Evolutionary conservation across 2,329 filamentous ascomycete genomes (phyloP), one percentile per base, ranked within the genome.

Genomic region (Fusarium foetens): DNA sequence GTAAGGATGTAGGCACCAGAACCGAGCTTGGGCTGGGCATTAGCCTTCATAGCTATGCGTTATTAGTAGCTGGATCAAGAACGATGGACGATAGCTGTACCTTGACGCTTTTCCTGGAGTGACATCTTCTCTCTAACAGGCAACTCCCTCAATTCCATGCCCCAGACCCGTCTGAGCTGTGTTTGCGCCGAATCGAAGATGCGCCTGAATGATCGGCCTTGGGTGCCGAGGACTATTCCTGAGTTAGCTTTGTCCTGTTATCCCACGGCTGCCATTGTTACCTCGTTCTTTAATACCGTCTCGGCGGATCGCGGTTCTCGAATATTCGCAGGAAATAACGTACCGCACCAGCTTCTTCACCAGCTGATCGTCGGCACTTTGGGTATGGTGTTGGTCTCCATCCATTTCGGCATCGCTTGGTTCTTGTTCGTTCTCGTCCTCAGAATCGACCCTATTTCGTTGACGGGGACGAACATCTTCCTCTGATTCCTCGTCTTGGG

Each of bases 131-230:
- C 95, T 77, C 88, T 89, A 3, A 88, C 85, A 0, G 96, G 94
- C 54, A 98, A 85, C 82, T 98, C 95, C 8, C 90, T 86, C 86
- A 99, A 88, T 80, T 95, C 88, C 94, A 98, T 97, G n/a, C 96
- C 96, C 82, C 97, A 98, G 2, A 91, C 87, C 4, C 84, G 83
- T 52, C 87, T 85, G 41, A 99, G 84, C 73, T 93, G 88, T 38
- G 84, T 82, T 80, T 99, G 95, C 45, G 95, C 94, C 43, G 88
- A 85, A 1, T 89, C 88, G 77, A 97, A 98, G 7, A 98, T 90
- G 17, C 83, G 80, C 79, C 90, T 94, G 80, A 98, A 98, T 39
- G 90, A 85, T 36, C 92, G 86, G 11, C 89, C 84, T 13, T 91
- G 88, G 49, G 90, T 87, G 23, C 92, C 93, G 14, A 97, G 89